Evolutionary conservation across 176 grass and related monocot genomes (phyloP), one percentile per base, ranked within the genome.

Genomic region (Eragrostis nindensis): DNA sequence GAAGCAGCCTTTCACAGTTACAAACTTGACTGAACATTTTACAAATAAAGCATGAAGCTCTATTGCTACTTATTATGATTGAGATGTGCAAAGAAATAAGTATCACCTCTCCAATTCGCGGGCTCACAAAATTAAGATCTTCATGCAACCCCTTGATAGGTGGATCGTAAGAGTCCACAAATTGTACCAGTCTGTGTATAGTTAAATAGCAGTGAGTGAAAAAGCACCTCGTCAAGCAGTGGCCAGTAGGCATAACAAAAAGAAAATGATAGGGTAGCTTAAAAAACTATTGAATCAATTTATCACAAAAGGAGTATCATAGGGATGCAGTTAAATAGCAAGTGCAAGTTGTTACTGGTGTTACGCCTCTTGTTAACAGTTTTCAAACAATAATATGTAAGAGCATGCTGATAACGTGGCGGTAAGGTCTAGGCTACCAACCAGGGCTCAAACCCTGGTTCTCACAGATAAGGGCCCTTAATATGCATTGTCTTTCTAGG

Each of bases 111-210:
- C 95, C 95, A 71, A 98, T 98, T 60, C 95, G 92, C 44, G 95
- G 95, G 88, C 95, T 98, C 70, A 98, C 95, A 83, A 98, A 98
- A 86, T 95, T 95, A 55, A 98, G 88, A 86, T 98, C 95, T 57
- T 98, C 95, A 47, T 98, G 95, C 90, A 98, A 86, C 22, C 95
- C 95, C 90, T 95, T 94, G 56, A 93, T 85, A 26, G 95, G 90
- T 66, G 90, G 92, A 84, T 98, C 95, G 79, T 98, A 98, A 38
- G 90, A 98, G 82, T 98, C 95, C 41, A 98, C 86, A 93, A 91
- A 98, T 30, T 98, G 95, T 86, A 94, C 95, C 74, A 98, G 79
- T 84, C 95, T 98, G 84, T 53, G 68, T 70, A 89, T 53, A 54
- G 17, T 52, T 67, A 81, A 70, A 30, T 19, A 74, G 91, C 65